Conservation (phyloP, 139 green algal genomes). For the Auxenochlorella pyrenoidosa region DNA sequence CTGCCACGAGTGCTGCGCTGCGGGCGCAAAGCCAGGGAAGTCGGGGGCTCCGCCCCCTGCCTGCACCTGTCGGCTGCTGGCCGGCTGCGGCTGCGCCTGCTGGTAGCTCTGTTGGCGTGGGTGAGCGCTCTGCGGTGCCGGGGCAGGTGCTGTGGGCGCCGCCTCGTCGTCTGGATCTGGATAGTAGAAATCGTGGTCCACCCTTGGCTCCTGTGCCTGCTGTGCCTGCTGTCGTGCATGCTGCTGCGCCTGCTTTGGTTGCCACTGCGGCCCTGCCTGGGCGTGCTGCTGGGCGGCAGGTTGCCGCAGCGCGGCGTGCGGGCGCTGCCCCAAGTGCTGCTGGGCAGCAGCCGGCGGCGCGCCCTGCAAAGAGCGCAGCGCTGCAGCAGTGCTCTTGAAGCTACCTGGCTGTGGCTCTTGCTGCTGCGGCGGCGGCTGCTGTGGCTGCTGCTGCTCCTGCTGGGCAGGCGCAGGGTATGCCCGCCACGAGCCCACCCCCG, state of each 20-base stretch:
- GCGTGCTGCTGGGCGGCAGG: not conserved
- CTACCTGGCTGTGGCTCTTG: not conserved
- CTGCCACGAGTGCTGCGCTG: not conserved
- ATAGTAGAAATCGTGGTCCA: slow-evolving; percentile 13
- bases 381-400: slow-evolving; percentile 12
- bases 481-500: not conserved
- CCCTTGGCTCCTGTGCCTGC: not conserved
- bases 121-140: not conserved
- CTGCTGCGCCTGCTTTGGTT: slow-evolving; percentile 1
- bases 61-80: not conserved
- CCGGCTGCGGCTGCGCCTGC: not conserved
- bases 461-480: not conserved
- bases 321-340: not conserved
- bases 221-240: slow-evolving; percentile 18
- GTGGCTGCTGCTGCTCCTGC: slow-evolving; percentile 16
- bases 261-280: not conserved
- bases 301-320: not conserved
- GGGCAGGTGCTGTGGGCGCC: not conserved
- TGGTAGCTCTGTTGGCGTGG: not conserved
- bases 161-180: not conserved
- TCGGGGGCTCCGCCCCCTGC: not conserved
- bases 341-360: not conserved
- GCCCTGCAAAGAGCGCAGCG: not conserved
- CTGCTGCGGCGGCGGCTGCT: not conserved
- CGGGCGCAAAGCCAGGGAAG: slow-evolving; percentile 22